Percentiles rank a stretch among this genome's conserved stretches.
These are phyloP conservation scores for Hylodesmum podocarpum DNA, from an alignment of 306 rosid species.

Conservation along the genomic window DNA sequence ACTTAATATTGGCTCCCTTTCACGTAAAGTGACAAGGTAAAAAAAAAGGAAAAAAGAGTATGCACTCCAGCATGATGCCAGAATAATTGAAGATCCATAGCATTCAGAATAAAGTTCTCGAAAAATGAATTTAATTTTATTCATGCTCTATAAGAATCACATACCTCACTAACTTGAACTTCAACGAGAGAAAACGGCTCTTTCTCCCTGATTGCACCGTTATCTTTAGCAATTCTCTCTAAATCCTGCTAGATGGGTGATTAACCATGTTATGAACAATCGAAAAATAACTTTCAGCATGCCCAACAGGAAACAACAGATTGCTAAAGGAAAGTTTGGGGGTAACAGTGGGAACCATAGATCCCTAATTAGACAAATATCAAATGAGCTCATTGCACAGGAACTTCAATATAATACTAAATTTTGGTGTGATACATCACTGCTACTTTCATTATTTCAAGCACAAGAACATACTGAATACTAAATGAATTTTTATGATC, in stretches of 20 bases:
- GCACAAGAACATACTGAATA: background rate
- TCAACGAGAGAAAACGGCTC: slow-evolving; percentile 86
- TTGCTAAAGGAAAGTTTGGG: slow-evolving; percentile 9
- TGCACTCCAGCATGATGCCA: background rate
- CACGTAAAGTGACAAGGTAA: background rate
- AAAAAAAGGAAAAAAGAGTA: background rate
- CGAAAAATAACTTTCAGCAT: slow-evolving; percentile 1
- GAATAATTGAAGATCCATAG: slow-evolving; percentile 18
- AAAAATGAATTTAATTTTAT: slow-evolving; percentile 20
- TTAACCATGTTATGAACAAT: background rate
- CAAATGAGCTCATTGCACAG: slow-evolving; percentile 19
- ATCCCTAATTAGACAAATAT: slow-evolving; percentile 21
- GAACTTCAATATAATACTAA: slow-evolving; percentile 8
- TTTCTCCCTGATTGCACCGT: slow-evolving; percentile 63
- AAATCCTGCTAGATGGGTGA: slow-evolving; percentile 59
- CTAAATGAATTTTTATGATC: slow-evolving; percentile 7
- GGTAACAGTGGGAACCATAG: background rate
- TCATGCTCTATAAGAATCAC: background rate
- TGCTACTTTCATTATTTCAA: slow-evolving; percentile 1
- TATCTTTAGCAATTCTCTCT: slow-evolving; percentile 62
- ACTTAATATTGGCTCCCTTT: background rate
- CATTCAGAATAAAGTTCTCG: slow-evolving; percentile 6
- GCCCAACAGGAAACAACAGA: slow-evolving; percentile 25
- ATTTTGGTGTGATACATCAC: slow-evolving; percentile 19
- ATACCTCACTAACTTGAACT: slow-evolving; percentile 66